These are phyloP conservation scores for Punica granatum DNA, from an alignment of 345 rosid genomes.

Conservation along the genomic window DNA sequence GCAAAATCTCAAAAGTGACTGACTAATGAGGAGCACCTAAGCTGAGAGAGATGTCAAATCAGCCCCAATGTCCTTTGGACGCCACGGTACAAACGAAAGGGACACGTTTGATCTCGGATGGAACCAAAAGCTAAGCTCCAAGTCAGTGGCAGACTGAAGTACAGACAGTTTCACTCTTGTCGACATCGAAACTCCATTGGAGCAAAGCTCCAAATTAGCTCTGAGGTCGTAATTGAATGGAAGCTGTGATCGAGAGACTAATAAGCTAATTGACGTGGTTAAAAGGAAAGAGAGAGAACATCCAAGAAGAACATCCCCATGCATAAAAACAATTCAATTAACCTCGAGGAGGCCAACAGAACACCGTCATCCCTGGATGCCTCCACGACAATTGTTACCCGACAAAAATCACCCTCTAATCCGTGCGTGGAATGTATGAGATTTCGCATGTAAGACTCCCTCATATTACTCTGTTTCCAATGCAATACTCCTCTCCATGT, in stretches of 20 bases:
- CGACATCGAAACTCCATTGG: constrained; percentile 10
- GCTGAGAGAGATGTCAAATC: neutral
- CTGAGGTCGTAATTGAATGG: too few species aligned
- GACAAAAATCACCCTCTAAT: constrained; percentile 26
- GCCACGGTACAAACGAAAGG: constrained; percentile 1
- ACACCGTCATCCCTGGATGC: constrained; percentile 13
- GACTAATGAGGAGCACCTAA: too few species aligned
- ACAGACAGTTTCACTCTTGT: constrained; percentile 4
- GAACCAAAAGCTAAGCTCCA: neutral
- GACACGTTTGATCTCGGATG: neutral
- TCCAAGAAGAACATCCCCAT: neutral
- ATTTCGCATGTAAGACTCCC: neutral
- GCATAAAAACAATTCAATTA: neutral
- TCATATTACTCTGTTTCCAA: too few species aligned
- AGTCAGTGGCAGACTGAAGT: neutral
- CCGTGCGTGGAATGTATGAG: constrained; percentile 18
- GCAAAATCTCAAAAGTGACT: neutral
- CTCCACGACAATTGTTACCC: constrained; percentile 24
- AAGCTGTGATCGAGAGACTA: too few species aligned
- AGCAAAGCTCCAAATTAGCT: constrained; percentile 4
- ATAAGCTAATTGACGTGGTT: neutral
- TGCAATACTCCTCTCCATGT: too few species aligned
- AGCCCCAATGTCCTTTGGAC: neutral
- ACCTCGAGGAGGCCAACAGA: neutral
- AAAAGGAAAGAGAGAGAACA: neutral